Evolutionary conservation across 768 basidiomycete species (phyloP).

Genomic region (Lactifluus hygrophoroides): DNA sequence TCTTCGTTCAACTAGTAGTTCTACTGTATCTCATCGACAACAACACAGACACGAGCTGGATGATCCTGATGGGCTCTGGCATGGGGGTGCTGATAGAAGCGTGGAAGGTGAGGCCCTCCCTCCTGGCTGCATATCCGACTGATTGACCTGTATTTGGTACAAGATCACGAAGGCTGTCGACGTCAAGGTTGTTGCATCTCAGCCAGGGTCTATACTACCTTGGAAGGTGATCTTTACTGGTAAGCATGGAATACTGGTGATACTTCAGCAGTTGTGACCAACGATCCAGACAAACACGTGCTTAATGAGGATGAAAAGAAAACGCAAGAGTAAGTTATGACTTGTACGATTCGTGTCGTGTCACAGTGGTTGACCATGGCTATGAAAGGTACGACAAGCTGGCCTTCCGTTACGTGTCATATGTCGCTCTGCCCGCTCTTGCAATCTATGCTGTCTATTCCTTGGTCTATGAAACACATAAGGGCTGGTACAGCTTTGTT

Average conservation of each 20-base stretch:
- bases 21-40: slow-evolving; percentile 93
- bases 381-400: slow-evolving; percentile 69
- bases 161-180: slow-evolving; percentile 89
- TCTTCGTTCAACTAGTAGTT: slow-evolving; percentile 85
- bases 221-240: slow-evolving; percentile 79
- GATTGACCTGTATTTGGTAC: background rate
- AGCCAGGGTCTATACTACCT: slow-evolving; percentile 60
- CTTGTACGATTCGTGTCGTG: background rate
- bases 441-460: slow-evolving; percentile 73
- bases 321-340: slow-evolving; percentile 84
- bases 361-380: background rate
- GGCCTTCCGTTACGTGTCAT: slow-evolving; percentile 93
- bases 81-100: slow-evolving; percentile 80
- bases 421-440: slow-evolving; percentile 76
- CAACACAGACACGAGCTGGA: slow-evolving; percentile 93
- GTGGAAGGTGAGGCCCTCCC: slow-evolving; percentile 63
- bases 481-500: slow-evolving; percentile 94
- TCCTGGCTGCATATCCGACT: background rate
- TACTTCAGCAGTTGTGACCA: slow-evolving; percentile 7
- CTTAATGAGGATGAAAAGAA: slow-evolving; percentile 96
- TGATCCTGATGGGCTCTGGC: slow-evolving; percentile 88
- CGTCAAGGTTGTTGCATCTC: slow-evolving; percentile 55
- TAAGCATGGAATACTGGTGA: slow-evolving; percentile 28
- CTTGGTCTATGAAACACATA: slow-evolving; percentile 73
- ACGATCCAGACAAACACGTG: slow-evolving; percentile 74